Conservation (phyloP, 176 grass and related monocot species). For the Ananas comosus region DNA sequence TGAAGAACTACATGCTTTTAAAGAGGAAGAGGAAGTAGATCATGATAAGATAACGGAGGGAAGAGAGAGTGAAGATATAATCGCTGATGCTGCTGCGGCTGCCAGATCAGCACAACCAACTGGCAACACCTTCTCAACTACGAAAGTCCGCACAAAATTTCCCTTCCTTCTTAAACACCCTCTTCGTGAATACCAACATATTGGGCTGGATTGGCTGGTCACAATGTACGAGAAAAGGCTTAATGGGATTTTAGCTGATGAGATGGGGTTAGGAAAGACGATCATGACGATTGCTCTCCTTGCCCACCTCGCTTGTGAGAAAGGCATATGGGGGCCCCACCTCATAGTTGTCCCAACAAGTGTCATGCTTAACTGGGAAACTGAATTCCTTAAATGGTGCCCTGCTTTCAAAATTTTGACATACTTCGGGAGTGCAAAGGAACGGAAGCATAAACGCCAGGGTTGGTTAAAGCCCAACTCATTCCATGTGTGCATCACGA, state of each 20-base stretch:
- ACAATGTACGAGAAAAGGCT: constrained; percentile 97
- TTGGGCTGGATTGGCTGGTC: constrained; percentile 94
- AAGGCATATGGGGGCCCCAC: constrained; percentile 99
- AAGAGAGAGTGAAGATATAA: constrained; percentile 57
- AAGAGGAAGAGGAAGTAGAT: constrained; percentile 33
- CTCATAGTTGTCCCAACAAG: constrained; percentile 96
- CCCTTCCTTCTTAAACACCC: constrained; percentile 98
- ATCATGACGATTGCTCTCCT: constrained; percentile 99
- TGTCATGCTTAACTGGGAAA: constrained; percentile 99
- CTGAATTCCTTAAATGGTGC: constrained; percentile 98
- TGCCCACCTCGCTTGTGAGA: constrained; percentile 92
- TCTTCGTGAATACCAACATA: constrained; percentile 98
- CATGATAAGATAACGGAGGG: constrained; percentile 28
- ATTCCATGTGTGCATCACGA: constrained; percentile 98
- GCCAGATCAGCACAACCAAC: constrained; percentile 98
- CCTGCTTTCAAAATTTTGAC: constrained; percentile 98
- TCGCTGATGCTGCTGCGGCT: constrained; percentile 89
- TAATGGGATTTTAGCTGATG: constrained; percentile 99
- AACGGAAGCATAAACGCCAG: constrained; percentile 92
- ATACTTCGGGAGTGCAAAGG: constrained; percentile 98
- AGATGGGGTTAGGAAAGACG: constrained; percentile 98
- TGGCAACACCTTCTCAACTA: constrained; percentile 95
- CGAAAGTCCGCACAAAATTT: constrained; percentile 85
- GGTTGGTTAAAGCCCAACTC: constrained; percentile 97
- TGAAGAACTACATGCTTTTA: constrained; percentile 18